phyloP scores from a whole-genome alignment of 495 filamentous ascomycete species.

The Delitschia confertaspora region DNA sequence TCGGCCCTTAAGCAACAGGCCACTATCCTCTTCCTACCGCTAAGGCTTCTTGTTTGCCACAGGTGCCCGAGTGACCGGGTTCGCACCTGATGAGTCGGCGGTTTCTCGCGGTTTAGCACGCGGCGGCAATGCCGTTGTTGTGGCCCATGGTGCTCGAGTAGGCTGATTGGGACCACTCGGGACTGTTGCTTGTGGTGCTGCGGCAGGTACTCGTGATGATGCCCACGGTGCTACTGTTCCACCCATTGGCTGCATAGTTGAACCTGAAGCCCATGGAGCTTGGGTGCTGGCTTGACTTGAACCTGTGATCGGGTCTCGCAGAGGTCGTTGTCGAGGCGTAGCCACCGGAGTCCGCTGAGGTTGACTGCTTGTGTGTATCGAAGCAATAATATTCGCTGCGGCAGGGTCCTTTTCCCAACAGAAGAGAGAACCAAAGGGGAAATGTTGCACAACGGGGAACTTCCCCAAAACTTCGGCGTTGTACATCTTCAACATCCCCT shows the following conservation, averaged over 20 bases:
- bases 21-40: not conserved
- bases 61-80: slow-evolving; percentile 16
- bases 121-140: slow-evolving; percentile 15
- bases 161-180: slow-evolving; percentile 21
- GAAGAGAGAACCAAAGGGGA: slow-evolving; percentile 70
- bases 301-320: slow-evolving; percentile 14
- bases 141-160: slow-evolving; percentile 40
- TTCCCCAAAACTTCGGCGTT: slow-evolving; percentile 60
- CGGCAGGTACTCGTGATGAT: slow-evolving; percentile 38
- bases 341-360: slow-evolving; percentile 32
- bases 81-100: slow-evolving; percentile 4
- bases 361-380: slow-evolving; percentile 52
- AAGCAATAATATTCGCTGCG: slow-evolving; percentile 40
- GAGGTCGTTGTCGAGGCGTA: slow-evolving; percentile 5
- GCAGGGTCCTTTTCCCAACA: slow-evolving; percentile 68
- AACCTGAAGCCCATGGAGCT: slow-evolving; percentile 42
- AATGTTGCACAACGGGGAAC: slow-evolving; percentile 64
- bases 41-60: slow-evolving; percentile 16
- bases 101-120: slow-evolving; percentile 3
- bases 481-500: slow-evolving; percentile 71
- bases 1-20: not conserved
- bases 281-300: slow-evolving; percentile 26
- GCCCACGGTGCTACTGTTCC: slow-evolving; percentile 43
- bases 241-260: slow-evolving; percentile 17
- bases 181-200: slow-evolving; percentile 33